These are phyloP conservation scores for Hymenoscyphus infarciens DNA, from an alignment of 2,329 filamentous ascomycete species.

Conservation along the genomic window DNA sequence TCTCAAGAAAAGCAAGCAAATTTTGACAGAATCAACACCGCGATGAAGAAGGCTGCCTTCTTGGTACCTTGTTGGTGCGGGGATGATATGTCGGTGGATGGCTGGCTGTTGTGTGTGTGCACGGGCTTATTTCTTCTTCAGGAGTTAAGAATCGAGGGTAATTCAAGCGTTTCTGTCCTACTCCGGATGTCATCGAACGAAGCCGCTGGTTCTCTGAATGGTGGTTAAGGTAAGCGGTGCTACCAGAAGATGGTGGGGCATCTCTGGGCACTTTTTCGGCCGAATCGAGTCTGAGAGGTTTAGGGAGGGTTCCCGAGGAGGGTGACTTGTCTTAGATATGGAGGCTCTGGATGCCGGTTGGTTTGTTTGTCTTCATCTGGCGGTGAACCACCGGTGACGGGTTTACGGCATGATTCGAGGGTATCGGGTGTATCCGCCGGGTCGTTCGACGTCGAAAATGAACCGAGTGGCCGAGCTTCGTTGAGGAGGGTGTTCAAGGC, in stretches of 20 bases:
- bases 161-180: neutral
- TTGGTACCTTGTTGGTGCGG: neutral
- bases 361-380: neutral
- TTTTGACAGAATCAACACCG: neutral
- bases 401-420: neutral
- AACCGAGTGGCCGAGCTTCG: neutral
- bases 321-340: neutral
- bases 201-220: neutral
- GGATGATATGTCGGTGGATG: neutral
- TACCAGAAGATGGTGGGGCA: neutral
- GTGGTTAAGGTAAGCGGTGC: neutral
- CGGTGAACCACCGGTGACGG: neutral
- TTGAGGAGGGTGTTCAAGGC: too few relatives aligned
- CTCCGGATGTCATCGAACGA: neutral
- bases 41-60: neutral
- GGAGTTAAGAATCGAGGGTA: neutral
- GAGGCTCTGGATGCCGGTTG: neutral
- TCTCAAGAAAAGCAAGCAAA: neutral
- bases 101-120: neutral
- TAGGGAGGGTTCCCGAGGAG: neutral
- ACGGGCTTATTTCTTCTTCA: neutral
- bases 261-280: neutral
- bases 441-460: neutral
- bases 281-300: neutral
- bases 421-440: neutral